Evolutionary conservation across 768 basidiomycete genomes (phyloP).

Genomic region (Naganishia onofrii): DNA sequence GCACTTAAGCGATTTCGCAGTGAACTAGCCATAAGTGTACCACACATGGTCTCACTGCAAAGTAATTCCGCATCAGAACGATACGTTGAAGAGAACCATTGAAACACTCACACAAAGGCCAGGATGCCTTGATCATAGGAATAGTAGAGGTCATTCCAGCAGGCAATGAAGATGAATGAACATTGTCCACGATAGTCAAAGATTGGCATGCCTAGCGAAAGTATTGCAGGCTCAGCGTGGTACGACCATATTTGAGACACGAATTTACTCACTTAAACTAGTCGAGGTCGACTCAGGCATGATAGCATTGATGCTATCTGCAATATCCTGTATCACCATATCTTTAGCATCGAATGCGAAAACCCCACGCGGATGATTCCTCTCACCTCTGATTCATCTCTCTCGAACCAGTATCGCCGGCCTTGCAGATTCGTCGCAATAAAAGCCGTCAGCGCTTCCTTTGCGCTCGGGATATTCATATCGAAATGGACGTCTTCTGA

Average conservation of each 20-base stretch:
- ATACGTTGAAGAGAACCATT: neutral
- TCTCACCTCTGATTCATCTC: slow-evolving; percentile 44
- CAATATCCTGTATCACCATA: slow-evolving; percentile 17
- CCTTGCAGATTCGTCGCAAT: slow-evolving; percentile 47
- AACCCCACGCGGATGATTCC: neutral
- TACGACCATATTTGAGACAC: neutral
- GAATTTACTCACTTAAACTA: slow-evolving; percentile 27
- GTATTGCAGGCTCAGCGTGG: neutral
- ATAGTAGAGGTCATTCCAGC: slow-evolving; percentile 48
- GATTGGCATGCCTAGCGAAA: slow-evolving; percentile 43
- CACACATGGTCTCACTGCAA: slow-evolving; percentile 44
- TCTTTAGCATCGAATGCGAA: neutral
- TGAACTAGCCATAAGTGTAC: slow-evolving; percentile 41
- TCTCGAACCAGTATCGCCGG: slow-evolving; percentile 45
- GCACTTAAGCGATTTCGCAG: slow-evolving; percentile 25
- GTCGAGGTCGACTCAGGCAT: slow-evolving; percentile 27
- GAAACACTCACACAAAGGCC: slow-evolving; percentile 41
- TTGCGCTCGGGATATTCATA: slow-evolving; percentile 39
- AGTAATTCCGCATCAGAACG: neutral
- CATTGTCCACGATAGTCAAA: slow-evolving; percentile 49
- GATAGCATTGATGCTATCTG: slow-evolving; percentile 27
- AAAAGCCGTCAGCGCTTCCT: slow-evolving; percentile 47
- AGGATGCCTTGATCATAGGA: slow-evolving; percentile 45
- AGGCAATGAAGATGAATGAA: slow-evolving; percentile 46
- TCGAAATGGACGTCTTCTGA: slow-evolving; percentile 44